Base-by-base conservation (phyloP, 352 stramenopile genomes). In the Peronosclerospora sorghi region DNA sequence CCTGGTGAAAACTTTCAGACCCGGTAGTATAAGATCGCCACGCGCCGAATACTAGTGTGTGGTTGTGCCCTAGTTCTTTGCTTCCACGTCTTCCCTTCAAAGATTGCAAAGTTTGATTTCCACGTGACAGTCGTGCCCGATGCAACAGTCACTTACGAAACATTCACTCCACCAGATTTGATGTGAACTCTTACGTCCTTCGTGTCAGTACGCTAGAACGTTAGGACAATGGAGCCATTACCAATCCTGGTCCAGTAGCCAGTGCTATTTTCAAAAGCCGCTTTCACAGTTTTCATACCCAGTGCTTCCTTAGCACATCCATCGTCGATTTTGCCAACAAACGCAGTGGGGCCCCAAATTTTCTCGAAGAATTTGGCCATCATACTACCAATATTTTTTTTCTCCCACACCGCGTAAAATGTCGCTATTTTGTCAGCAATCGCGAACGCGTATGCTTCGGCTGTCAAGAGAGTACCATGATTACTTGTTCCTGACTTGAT, bases 251-350 rank as follows among this genome's bases (percentile, higher is more conserved):
- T 54, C 54, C 54, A 63, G 5, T 44, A 56, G 5, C 23, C 48
- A 6, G 41, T 51, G n/a, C 54, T 59, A 1, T 35, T 39, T 24
- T 19, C 38, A 23, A 63, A 59, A 14, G 54, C 54, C 4, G 55
- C 29, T 10, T 56, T 13, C 0, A 63, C 14, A 2, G 32, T 56
- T 19, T 54, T 59, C 8, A 63, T 38, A 0, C 67, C 70, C 4
- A 83, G 35, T 0, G 70, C 68, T 5, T 68, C 43, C 0, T 35
- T 43, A 7, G 18, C 14, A 13, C 13, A 24, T 5, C 71, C 71
- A 18, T 75, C 63, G 19, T 83, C 71, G 32, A 83, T 70, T 43
- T 79, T 56, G 8, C 68, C 65, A 62, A 63, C 59, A 21, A 63
- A 63, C 18, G 55, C 49, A 3, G 54, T 63, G 1, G 54, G 44